phyloP scores from a whole-genome alignment of 208 protist species.

The Crithidia sp. region DNA sequence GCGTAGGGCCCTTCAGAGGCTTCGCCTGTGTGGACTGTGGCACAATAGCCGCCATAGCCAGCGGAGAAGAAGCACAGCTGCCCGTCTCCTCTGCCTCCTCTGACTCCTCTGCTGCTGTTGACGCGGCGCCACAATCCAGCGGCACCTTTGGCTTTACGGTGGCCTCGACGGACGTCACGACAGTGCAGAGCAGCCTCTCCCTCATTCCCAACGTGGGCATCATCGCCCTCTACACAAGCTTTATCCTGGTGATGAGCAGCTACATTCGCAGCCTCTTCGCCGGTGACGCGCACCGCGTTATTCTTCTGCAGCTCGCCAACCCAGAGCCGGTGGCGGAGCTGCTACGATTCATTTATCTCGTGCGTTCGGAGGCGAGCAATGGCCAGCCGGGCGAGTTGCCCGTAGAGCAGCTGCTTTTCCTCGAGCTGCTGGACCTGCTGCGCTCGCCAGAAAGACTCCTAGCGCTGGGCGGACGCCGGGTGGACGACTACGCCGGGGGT shows the following conservation, averaged over 20 bases:
- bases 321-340: constrained; percentile 59
- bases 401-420: constrained; percentile 78
- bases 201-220: constrained; percentile 69
- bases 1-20: constrained; percentile 15
- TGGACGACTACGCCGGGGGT: constrained; percentile 47
- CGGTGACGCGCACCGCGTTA: constrained; percentile 53
- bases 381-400: constrained; percentile 44
- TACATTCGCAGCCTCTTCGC: constrained; percentile 58
- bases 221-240: constrained; percentile 82
- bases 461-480: constrained; percentile 49
- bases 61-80: neutral
- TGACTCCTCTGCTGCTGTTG: neutral
- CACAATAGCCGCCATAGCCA: neutral
- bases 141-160: constrained; percentile 33
- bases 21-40: constrained; percentile 23
- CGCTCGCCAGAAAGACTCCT: constrained; percentile 54
- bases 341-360: constrained; percentile 61
- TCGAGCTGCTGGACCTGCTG: constrained; percentile 74
- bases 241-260: constrained; percentile 68
- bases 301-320: constrained; percentile 60
- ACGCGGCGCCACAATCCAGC: neutral
- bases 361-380: constrained; percentile 50
- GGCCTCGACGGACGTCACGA: constrained; percentile 44
- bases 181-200: constrained; percentile 38
- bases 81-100: neutral